Base-by-base conservation (phyloP, 169 alveolate species). In the Plasmodium inui region DNA sequence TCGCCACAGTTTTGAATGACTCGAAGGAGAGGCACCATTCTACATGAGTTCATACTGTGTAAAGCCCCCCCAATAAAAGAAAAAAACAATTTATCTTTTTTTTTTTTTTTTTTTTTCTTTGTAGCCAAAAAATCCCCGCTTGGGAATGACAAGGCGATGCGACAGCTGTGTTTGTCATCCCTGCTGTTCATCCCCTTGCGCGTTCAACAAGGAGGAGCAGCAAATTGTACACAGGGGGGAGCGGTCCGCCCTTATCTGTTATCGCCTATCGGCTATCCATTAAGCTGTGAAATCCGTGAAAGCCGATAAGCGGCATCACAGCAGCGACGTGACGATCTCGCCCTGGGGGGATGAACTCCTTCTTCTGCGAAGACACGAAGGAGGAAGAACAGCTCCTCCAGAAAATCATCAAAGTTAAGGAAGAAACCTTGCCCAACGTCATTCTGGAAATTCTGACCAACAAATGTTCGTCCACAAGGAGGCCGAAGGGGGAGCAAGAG, bases 301-400 rank as follows among this genome's bases (percentile, higher is more conserved):
- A 41, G 44, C 44, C 7, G 0, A 37, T 37, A 37, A 37, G 12
- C 53, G 12, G 53, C 0, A 41, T 7, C 12, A 14, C 14, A 34
- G 39, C 39, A 3, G 39, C 39, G 3, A 34, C 39, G 39, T 34
- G 3, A 3, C 39, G 39, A 3, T 34, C 39, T 1, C 39, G 39
- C 39, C n/a, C n/a, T n/a, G n/a, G n/a, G n/a, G 14, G 12, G 37
- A 89, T 89, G 94, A 57, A 79, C 22, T 89, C 94, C 80, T 89
- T 89, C 37, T 89, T 89, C 55, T n/a, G 83, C 10, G 94, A 89
- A 57, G 94, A 89, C 44, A 89, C 90, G 3, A 39, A 39, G 73
- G 94, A 89, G 53, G 94, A 89, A 89, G 94, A 89, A 80, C 82
- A 89, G 26, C 83, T 89, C 19, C 80, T 89, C 32, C 83, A 55